Base-by-base conservation (phyloP, 1,284 basidiomycete species). In the Paramarasmius palmivorus region DNA sequence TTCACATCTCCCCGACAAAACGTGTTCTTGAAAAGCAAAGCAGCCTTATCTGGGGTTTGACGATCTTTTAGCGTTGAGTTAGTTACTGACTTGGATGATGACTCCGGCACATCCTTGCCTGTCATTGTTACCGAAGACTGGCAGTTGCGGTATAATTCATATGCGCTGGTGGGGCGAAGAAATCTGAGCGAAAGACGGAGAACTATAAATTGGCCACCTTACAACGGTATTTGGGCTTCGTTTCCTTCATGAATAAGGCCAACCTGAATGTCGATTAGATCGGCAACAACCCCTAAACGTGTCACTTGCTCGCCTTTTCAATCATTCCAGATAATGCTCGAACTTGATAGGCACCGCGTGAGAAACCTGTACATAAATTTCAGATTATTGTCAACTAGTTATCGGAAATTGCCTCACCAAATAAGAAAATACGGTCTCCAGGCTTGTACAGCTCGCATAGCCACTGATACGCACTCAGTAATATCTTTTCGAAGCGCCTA, bases 391-490 rank as follows among this genome's bases (percentile, higher is more conserved):
- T 22, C 20, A 29, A 15, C 20, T 4, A 25, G 20, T 9, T 3
- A 5, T 46, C 25, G 12, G 29, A 41, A 41, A 40, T 4, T 14
- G 8, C 38, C 50, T 34, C 14, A 73, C 73, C 73, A 55, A 73
- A 72, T 9, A 74, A 50, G 57, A 64, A 75, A 8, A 74, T 73
- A 1, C 60, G 44, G 53, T 73, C 72, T 4, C 69, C 71, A 2
- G 50, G 34, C 29, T 62, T 8, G 48, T 75, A 75, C 19, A 68
- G 66, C 4, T 72, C 67, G 3, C 65, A 66, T 15, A 77, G 58
- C 75, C 75, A 77, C 2, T 56, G 58, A 57, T 76, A 77, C 15
- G 73, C 74, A 12, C 59, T 61, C 4, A 69, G 42, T 4, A 77
- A 57, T 10, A 66, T 67, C 34, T 57, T 62, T 38, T 73, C 65